Base-by-base conservation (phyloP, 306 rosid species). In the Sechiopsis laciniata region DNA sequence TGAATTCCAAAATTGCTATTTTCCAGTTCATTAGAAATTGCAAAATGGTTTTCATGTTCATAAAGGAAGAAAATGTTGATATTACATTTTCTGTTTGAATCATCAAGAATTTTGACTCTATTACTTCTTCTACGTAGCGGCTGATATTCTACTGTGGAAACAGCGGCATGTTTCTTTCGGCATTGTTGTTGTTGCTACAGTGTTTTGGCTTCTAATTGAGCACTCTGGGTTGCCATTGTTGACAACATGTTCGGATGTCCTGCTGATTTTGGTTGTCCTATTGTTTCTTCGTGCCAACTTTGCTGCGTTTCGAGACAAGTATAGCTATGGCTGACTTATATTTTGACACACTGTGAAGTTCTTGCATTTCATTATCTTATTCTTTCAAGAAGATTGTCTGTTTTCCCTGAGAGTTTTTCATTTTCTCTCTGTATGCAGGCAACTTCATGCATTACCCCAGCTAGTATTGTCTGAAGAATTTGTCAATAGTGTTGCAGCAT, bases 401-500 rank as follows among this genome's bases (percentile, higher is more conserved):
- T 58, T 74, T 74, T 74, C 26, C 24, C 10, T 58, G 20, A 22
- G 48, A 14, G 58, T 32, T 60, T 2, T 40, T 71, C 48, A 51
- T 22, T 77, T 74, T 71, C 65, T 26, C 29, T 26, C 29, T 26
- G 29, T 78, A 74, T 17, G 77, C 87, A 94, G 98, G 78, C 97
- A 83, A 77, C 84, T 84, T 60, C 84, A 83, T 54, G 20, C 85
- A 15, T 80, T 90, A 79, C 96, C 92, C 7, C 95, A 87, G 82
- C 84, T 94, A 82, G 96, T 84, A 68, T 79, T 94, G 74, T 86
- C 98, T 29, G 98, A 94, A 89, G 98, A 94, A 84, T 87, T 94
- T 91, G 98, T 94, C 55, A 85, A 85, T 71, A 85, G 80, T 26
- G 98, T 83, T 16, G 98, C 98, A 13, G 97, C 98, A 73, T 86